Conservation (phyloP, 2,329 filamentous ascomycete species). For the Microthyrium microscopicum region DNA sequence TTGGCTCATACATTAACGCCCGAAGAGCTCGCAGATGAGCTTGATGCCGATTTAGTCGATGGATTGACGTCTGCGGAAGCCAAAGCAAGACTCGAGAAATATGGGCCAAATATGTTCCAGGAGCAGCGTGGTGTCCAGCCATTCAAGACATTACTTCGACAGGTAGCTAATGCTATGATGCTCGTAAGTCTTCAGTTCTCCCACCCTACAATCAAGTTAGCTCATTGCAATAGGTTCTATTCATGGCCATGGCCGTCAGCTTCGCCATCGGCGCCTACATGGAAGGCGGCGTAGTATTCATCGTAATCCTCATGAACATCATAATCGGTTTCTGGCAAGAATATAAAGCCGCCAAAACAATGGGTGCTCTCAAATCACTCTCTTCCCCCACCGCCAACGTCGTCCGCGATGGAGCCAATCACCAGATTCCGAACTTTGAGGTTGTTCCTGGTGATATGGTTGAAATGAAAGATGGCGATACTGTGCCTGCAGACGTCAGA, state of each 20-base stretch:
- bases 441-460: conserved; percentile 24
- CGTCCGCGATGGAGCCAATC: conserved; percentile 19
- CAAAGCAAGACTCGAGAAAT: neutral
- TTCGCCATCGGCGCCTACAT: conserved; percentile 50
- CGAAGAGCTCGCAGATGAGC: conserved; percentile 1
- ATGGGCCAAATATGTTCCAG: conserved; percentile 5
- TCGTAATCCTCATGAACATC: conserved; percentile 52
- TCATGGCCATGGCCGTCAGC: conserved; percentile 53
- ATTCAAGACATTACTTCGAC: conserved; percentile 52
- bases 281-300: conserved; percentile 46
- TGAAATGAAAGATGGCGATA: conserved; percentile 12
- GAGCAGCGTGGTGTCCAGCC: conserved; percentile 4
- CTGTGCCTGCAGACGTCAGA: conserved; percentile 22
- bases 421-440: conserved; percentile 20
- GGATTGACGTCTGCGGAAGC: conserved; percentile 6
- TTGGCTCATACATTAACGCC: conserved; percentile 5
- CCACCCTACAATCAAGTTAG: neutral
- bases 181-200: conserved; percentile 28
- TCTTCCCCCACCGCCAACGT: conserved; percentile 23
- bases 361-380: conserved; percentile 23
- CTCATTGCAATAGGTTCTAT: conserved; percentile 39
- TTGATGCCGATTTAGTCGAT: conserved; percentile 1
- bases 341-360: conserved; percentile 27
- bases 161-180: conserved; percentile 63
- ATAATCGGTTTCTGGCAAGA: conserved; percentile 40